Evolutionary conservation across 345 rosid species (phyloP).

Genomic region (Brassica cretica): DNA sequence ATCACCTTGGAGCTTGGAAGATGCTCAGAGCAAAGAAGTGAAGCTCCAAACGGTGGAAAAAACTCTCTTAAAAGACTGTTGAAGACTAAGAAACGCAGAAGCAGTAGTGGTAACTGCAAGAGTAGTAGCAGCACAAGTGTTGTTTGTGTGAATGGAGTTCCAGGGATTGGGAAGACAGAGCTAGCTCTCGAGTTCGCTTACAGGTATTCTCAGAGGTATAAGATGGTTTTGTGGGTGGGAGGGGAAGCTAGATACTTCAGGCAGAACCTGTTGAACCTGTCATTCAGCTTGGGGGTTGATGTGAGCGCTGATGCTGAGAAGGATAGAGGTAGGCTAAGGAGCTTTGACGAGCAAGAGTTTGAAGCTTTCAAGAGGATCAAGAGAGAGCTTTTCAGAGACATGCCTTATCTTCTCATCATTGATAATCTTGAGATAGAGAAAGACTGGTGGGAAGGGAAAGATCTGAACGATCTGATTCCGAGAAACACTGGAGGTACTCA

Average conservation of each 20-base stretch:
- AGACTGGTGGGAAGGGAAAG: conserved; percentile 98
- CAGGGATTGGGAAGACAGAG: conserved; percentile 89
- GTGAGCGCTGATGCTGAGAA: conserved; percentile 87
- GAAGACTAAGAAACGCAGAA: conserved; percentile 66
- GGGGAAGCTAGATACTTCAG: conserved; percentile 83
- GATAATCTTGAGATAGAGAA: conserved; percentile 90
- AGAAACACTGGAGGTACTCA: conserved; percentile 82
- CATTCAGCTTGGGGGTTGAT: conserved; percentile 75
- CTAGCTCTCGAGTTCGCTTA: conserved; percentile 82
- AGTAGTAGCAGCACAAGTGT: conserved; percentile 52
- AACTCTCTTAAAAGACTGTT: conserved; percentile 63
- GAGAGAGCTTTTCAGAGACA: conserved; percentile 75
- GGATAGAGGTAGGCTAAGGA: conserved; percentile 72
- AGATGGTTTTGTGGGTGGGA: conserved; percentile 88
- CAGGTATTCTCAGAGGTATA: conserved; percentile 78
- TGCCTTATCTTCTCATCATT: conserved; percentile 80
- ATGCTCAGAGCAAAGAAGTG: conserved; percentile 63
- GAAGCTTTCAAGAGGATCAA: conserved; percentile 90
- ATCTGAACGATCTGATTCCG: conserved; percentile 83
- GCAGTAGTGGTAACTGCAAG: conserved; percentile 56
- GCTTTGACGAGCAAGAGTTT: conserved; percentile 83
- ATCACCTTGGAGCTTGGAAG: conserved; percentile 69
- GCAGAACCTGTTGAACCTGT: conserved; percentile 80
- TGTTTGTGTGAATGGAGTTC: conserved; percentile 69
- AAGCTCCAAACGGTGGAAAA: conserved; percentile 57